Evolutionary conservation across 2,329 filamentous ascomycete genomes (phyloP).

Genomic region (Colletotrichum sp.): DNA sequence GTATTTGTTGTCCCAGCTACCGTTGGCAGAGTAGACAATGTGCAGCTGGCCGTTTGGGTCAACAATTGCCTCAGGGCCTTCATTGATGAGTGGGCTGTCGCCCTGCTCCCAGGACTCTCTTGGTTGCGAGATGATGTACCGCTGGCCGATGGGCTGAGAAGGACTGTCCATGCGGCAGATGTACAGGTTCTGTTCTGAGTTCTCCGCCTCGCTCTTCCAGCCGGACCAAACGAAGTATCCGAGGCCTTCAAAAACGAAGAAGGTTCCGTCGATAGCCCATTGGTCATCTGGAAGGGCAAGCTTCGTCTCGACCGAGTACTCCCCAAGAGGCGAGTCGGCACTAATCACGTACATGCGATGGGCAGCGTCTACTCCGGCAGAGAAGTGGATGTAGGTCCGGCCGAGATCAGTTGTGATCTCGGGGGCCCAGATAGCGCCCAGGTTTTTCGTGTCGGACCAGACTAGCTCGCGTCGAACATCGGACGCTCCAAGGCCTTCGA

Average conservation of each 20-base stretch:
- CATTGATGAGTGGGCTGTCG: slow-evolving; percentile 24
- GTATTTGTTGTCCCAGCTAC: slow-evolving; percentile 28
- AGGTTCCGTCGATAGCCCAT: slow-evolving; percentile 29
- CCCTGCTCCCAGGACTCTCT: slow-evolving; percentile 28
- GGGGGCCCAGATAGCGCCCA: slow-evolving; percentile 26
- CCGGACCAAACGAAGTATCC: slow-evolving; percentile 31
- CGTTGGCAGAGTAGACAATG: slow-evolving; percentile 31
- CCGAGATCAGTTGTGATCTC: slow-evolving; percentile 24
- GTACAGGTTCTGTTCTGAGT: slow-evolving; percentile 26
- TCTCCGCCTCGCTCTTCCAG: slow-evolving; percentile 17
- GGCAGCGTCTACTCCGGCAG: slow-evolving; percentile 14
- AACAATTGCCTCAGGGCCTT: slow-evolving; percentile 26
- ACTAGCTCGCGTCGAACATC: slow-evolving; percentile 17
- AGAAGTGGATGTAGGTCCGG: slow-evolving; percentile 26
- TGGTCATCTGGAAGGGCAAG: slow-evolving; percentile 25
- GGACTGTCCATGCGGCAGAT: slow-evolving; percentile 28
- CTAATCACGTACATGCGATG: slow-evolving; percentile 30
- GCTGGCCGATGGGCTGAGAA: slow-evolving; percentile 16
- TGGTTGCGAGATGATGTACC: slow-evolving; percentile 29
- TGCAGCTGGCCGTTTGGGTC: slow-evolving; percentile 30
- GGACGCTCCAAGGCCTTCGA: slow-evolving; percentile 21
- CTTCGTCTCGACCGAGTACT: slow-evolving; percentile 23
- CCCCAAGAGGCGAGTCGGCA: slow-evolving; percentile 19
- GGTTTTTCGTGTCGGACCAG: slow-evolving; percentile 20
- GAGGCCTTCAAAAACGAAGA: slow-evolving; percentile 23